Evolutionary conservation across 2,329 filamentous ascomycete species (phyloP).

Genomic region (Rhytidhysteron rufulum): DNA sequence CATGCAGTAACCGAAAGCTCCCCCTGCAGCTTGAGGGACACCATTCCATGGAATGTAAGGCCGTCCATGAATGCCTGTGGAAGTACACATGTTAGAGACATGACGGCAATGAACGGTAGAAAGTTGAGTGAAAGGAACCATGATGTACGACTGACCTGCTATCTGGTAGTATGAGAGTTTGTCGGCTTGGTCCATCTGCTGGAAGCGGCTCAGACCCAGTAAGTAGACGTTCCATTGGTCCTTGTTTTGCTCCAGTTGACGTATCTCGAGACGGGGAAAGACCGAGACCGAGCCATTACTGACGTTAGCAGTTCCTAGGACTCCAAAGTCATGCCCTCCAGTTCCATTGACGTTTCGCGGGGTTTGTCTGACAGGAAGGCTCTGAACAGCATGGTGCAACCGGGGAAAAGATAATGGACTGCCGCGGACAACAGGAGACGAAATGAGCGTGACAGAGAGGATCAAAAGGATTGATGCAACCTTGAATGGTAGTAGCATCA

Average conservation of each 20-base stretch:
- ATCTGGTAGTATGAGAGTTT: conserved; percentile 73
- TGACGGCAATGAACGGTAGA: background rate
- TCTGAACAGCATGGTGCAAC: conserved; percentile 3
- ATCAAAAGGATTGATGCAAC: background rate
- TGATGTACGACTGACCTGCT: conserved; percentile 53
- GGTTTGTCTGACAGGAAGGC: background rate
- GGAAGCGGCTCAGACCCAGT: conserved; percentile 67
- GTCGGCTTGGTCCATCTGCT: conserved; percentile 59
- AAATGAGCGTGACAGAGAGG: background rate
- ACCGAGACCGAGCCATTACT: conserved; percentile 16
- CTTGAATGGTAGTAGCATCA: too few relatives aligned
- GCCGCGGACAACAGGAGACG: background rate
- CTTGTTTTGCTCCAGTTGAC: conserved; percentile 57
- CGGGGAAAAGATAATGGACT: background rate
- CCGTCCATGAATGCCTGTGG: conserved; percentile 73
- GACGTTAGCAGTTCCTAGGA: conserved; percentile 18
- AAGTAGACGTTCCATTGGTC: conserved; percentile 73
- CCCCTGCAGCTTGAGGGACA: conserved; percentile 45
- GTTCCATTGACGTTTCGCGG: background rate
- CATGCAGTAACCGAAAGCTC: conserved; percentile 66
- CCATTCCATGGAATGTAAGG: conserved; percentile 59
- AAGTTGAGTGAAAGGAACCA: background rate
- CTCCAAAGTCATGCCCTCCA: conserved; percentile 11
- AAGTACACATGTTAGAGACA: background rate
- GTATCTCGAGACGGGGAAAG: conserved; percentile 60